Conservation (phyloP, 2,329 filamentous ascomycete genomes). For the Gnomoniopsis smithogilvyi region DNA sequence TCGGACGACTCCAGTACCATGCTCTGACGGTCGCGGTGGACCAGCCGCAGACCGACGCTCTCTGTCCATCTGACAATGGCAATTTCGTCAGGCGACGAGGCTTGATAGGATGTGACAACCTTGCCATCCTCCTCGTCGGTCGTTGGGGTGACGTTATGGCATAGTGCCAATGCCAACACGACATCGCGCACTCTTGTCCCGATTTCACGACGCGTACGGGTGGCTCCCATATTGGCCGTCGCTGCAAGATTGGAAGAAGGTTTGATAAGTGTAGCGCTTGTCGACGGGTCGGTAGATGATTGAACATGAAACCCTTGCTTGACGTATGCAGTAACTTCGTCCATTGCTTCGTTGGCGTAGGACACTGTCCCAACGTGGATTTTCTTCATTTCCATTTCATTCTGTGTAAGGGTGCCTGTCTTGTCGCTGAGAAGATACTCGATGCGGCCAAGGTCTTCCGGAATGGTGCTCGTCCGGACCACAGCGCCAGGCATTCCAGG, state of each 20-base stretch:
- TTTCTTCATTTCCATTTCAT: conserved; percentile 99
- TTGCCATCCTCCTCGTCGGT: conserved; percentile 78
- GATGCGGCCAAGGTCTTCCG: conserved; percentile 90
- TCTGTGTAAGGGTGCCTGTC: conserved; percentile 96
- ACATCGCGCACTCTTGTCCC: conserved; percentile 90
- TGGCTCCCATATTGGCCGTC: conserved; percentile 61
- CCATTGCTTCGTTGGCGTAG: conserved; percentile 98
- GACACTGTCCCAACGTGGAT: conserved; percentile 97
- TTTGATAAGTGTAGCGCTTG: conserved; percentile 60
- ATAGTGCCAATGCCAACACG: conserved; percentile 85
- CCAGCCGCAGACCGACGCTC: conserved; percentile 79
- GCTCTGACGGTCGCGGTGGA: conserved; percentile 80
- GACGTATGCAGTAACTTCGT: conserved; percentile 86
- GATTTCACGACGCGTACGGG: conserved; percentile 87
- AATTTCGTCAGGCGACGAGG: conserved; percentile 96
- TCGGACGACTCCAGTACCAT: conserved; percentile 80
- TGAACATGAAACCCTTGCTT: conserved; percentile 72
- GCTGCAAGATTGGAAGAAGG: conserved; percentile 69
- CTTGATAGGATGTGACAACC: conserved; percentile 82
- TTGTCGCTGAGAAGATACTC: conserved; percentile 97
- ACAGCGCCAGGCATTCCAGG: conserved; percentile 87
- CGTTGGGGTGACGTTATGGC: conserved; percentile 95
- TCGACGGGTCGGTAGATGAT: conserved; percentile 40
- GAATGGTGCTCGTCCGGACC: conserved; percentile 94
- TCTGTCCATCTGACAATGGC: conserved; percentile 97